Evolutionary conservation across 2,329 filamentous ascomycete species (phyloP).

Genomic region (Dryadomyces quercus-mongolicae): DNA sequence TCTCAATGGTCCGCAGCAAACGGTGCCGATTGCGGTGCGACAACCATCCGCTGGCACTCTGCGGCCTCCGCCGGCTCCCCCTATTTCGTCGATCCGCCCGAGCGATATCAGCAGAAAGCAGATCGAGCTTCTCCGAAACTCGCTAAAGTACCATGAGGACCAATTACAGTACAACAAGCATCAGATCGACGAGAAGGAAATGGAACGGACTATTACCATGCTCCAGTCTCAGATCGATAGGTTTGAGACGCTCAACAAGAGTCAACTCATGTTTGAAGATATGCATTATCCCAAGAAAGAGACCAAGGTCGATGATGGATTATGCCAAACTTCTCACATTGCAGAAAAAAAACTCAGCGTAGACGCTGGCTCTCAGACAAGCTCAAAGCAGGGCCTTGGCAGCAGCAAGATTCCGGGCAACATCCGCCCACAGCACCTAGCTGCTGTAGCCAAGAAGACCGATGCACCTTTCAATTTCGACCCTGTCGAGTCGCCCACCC

Average conservation of each 20-base stretch:
- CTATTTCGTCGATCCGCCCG: constrained; percentile 45
- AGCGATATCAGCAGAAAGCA: constrained; percentile 51
- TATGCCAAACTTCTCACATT: constrained; percentile 6
- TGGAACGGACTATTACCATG: constrained; percentile 34
- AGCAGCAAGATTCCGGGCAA: constrained; percentile 10
- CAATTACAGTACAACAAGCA: constrained; percentile 50
- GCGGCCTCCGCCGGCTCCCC: constrained; percentile 23
- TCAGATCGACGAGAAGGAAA: constrained; percentile 45
- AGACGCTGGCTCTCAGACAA: neutral
- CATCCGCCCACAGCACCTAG: constrained; percentile 7
- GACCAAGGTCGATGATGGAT: constrained; percentile 11
- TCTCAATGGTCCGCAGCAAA: neutral
- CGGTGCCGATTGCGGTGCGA: neutral
- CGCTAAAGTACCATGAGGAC: constrained; percentile 43
- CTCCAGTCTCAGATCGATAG: constrained; percentile 19
- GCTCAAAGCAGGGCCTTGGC: neutral
- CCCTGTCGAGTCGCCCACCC: constrained; percentile 17
- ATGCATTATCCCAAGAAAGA: constrained; percentile 25
- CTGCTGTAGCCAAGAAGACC: constrained; percentile 11
- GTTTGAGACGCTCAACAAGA: constrained; percentile 34
- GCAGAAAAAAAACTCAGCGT: neutral
- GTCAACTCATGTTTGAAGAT: constrained; percentile 33
- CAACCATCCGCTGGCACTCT: constrained; percentile 4
- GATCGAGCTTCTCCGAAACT: constrained; percentile 35
- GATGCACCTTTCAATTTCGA: constrained; percentile 14